Evolutionary conservation across 257 asterid genomes (phyloP), one percentile per base, ranked within the genome.

Genomic region (Mitragyna speciosa): DNA sequence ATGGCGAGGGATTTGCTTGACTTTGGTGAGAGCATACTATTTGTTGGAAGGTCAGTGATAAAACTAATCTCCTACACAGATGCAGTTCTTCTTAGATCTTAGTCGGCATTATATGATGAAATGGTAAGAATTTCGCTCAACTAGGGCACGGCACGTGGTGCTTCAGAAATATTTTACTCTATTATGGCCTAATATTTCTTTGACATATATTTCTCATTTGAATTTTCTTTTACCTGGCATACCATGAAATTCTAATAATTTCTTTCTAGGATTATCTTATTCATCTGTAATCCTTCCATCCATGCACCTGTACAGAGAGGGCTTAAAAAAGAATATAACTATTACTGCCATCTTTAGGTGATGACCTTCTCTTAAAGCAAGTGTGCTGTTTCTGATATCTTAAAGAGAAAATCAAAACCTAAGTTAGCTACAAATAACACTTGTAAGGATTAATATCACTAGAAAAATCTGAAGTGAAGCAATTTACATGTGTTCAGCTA

Each of bases 11-110:
- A 93, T 84, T 87, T 93, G 86, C 97, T 91, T 52, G 94, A 91
- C 84, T 91, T 89, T 82, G 97, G 97, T 72, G 86, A 88, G 84
- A 93, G 97, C 88, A 93, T 93, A 88, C 86, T 93, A 85, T 93
- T 93, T 83, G 80, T 93, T 58, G 97, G 97, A 86, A 85, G 95
- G 97, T 91, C 83, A 90, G 88, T 79, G 58, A 71, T 74, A 86
- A 73, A 28, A 45, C 51, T 68, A 79, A 54, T 76, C 65, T 59
- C 52, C 41, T 70, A 51, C 64, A 56, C n/a, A 47, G 36, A 59
- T 69, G 47, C 45, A 63, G 45, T 79, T 69, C 76, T 63, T 64
- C 82, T 24, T 28, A 24, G 24, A 73, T 65, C 33, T 59, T 45
- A 41, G 9, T 70, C 36, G 58, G 75, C 75, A 5, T 45, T 66